Conservation (phyloP, 2,329 filamentous ascomycete species). For the Colletotrichum tabaci region DNA sequence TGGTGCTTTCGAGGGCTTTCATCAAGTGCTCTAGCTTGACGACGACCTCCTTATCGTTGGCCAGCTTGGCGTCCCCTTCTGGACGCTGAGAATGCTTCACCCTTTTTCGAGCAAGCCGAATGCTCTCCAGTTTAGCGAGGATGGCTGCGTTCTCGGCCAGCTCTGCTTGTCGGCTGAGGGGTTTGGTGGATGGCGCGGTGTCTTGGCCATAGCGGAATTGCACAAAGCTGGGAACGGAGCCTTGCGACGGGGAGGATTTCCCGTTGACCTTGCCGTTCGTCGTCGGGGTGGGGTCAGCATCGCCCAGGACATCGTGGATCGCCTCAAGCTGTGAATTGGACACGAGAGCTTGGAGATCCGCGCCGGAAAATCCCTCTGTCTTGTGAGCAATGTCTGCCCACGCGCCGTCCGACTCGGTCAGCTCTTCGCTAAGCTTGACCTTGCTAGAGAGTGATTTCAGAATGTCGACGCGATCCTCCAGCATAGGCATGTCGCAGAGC, state of each 20-base stretch:
- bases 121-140: slow-evolving; percentile 83
- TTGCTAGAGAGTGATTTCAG: slow-evolving; percentile 87
- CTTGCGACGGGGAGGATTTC: slow-evolving; percentile 43
- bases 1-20: slow-evolving; percentile 81
- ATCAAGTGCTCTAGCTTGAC: slow-evolving; percentile 89
- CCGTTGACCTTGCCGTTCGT: slow-evolving; percentile 54
- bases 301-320: slow-evolving; percentile 90
- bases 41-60: slow-evolving; percentile 76
- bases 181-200: slow-evolving; percentile 59
- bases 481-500: slow-evolving; percentile 88
- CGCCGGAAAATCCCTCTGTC: slow-evolving; percentile 93
- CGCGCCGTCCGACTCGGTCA: slow-evolving; percentile 69
- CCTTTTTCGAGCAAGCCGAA: slow-evolving; percentile 78
- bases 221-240: slow-evolving; percentile 72
- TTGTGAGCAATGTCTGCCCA: slow-evolving; percentile 81
- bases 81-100: slow-evolving; percentile 52
- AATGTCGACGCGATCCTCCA: slow-evolving; percentile 90
- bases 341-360: slow-evolving; percentile 93
- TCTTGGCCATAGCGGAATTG: slow-evolving; percentile 87
- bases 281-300: slow-evolving; percentile 55
- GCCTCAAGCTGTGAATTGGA: slow-evolving; percentile 98
- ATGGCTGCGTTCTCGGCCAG: slow-evolving; percentile 86
- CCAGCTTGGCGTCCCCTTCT: slow-evolving; percentile 48
- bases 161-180: slow-evolving; percentile 64
- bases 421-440: slow-evolving; percentile 78